Conservation (phyloP, 1,284 basidiomycete species). For the Exobasidium rhododendri region DNA sequence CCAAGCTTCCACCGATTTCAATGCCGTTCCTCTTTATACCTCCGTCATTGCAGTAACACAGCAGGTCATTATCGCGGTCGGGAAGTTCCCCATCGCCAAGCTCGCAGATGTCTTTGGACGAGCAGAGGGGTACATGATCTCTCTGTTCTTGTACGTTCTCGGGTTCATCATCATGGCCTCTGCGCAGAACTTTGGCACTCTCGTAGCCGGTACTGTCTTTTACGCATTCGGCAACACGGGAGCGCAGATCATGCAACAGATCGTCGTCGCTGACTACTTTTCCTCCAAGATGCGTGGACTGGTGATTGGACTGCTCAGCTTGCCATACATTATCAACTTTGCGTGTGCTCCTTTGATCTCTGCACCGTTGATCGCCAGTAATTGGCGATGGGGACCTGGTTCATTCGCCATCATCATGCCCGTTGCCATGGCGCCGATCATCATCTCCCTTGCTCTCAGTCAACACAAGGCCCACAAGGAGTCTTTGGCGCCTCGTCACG, state of each 20-base stretch:
- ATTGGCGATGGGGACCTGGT: constrained; percentile 52
- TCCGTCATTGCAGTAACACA: constrained; percentile 34
- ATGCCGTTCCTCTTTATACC: constrained; percentile 27
- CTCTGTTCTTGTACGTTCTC: constrained; percentile 44
- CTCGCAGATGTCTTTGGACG: constrained; percentile 53
- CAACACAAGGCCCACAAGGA: constrained; percentile 37
- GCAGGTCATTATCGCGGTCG: constrained; percentile 49
- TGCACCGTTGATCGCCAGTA: neutral
- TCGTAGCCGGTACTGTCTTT: constrained; percentile 41
- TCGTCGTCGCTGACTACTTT: constrained; percentile 50
- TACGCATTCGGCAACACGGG: constrained; percentile 52
- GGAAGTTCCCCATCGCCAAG: constrained; percentile 52
- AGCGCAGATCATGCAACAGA: constrained; percentile 51
- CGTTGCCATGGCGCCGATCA: constrained; percentile 41
- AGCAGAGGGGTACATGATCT: constrained; percentile 38
- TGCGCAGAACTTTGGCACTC: constrained; percentile 26
- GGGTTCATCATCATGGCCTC: constrained; percentile 50
- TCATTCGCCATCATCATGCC: constrained; percentile 47
- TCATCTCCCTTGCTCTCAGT: constrained; percentile 37
- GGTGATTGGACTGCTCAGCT: constrained; percentile 43
- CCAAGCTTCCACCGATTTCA: constrained; percentile 22
- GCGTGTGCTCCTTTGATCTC: constrained; percentile 27
- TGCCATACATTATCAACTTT: constrained; percentile 52
- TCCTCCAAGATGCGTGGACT: constrained; percentile 45
- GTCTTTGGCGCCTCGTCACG: constrained; percentile 37